A percentile compares a stretch with the other conserved stretches of the same genome.
Conservation (phyloP, 371 early-diverging fungal genomes). For the Blakeslea trispora region DNA sequence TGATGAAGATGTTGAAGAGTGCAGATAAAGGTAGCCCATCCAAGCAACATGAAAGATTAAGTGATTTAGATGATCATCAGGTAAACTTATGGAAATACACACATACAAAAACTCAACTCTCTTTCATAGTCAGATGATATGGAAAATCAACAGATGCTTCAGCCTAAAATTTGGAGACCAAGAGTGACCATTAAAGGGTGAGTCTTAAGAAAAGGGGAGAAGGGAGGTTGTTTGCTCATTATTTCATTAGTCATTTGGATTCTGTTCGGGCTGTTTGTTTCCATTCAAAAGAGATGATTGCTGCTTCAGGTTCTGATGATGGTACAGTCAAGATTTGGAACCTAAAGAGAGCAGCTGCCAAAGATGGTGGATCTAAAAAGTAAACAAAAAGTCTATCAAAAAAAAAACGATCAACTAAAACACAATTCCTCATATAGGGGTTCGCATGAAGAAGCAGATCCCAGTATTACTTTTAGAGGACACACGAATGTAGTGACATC, state of each 20-base stretch:
- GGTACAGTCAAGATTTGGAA: constrained; percentile 83
- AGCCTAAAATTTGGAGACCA: constrained; percentile 61
- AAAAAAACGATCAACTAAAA: too few relatives aligned
- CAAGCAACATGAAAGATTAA: constrained; percentile 33
- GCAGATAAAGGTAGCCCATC: constrained; percentile 39
- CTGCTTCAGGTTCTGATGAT: constrained; percentile 84
- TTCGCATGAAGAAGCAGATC: constrained; percentile 64
- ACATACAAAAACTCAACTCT: not conserved
- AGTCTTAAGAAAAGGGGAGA: not conserved
- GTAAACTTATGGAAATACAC: constrained; percentile 17
- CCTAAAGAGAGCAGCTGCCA: constrained; percentile 42
- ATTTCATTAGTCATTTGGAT: constrained; percentile 89
- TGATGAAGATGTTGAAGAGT: constrained; percentile 56
- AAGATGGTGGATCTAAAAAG: constrained; percentile 45
- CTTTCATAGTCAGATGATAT: constrained; percentile 29
- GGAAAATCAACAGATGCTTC: constrained; percentile 21
- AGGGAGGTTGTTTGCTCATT: too few relatives aligned
- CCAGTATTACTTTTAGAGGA: constrained; percentile 79
- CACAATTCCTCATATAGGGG: constrained; percentile 17
- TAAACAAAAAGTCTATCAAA: too few relatives aligned
- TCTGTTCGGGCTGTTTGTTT: constrained; percentile 74
- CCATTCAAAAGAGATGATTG: constrained; percentile 61
- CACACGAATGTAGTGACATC: constrained; percentile 74
- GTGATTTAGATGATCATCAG: constrained; percentile 39
- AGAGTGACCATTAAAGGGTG: constrained; percentile 66